A percentile compares a stretch with the other conserved stretches of the same genome.
phyloP scores from a whole-genome alignment of 164 flowering plant species.

The Warburgia ugandensis region DNA sequence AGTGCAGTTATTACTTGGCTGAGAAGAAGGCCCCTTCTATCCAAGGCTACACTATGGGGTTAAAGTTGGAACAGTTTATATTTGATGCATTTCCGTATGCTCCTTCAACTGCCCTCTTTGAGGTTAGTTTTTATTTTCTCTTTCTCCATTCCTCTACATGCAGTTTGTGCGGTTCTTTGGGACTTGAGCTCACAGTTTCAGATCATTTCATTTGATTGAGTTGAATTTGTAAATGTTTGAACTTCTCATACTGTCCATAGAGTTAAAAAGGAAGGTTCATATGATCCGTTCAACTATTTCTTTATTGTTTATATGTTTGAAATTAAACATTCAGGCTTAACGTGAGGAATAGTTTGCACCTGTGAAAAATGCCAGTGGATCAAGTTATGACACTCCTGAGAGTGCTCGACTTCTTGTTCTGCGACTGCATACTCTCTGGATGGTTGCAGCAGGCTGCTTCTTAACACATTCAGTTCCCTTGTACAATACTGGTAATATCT shows the following conservation, averaged over 20 bases:
- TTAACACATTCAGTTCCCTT: slow-evolving; percentile 93
- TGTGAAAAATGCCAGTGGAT: slow-evolving; percentile 89
- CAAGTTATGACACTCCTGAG: slow-evolving; percentile 87
- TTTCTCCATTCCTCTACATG: no score
- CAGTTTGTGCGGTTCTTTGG: no score
- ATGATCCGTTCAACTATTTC: no score
- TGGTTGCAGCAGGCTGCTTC: slow-evolving; percentile 94
- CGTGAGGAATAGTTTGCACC: slow-evolving; percentile 99
- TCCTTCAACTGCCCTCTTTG: slow-evolving; percentile 86
- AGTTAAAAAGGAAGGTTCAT: no score
- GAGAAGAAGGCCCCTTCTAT: slow-evolving; percentile 89
- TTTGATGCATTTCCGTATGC: slow-evolving; percentile 93
- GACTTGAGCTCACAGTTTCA: no score
- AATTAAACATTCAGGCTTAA: slow-evolving; percentile 45
- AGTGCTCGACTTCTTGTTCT: slow-evolving; percentile 85
- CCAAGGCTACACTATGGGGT: slow-evolving; percentile 65
- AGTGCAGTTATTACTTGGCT: slow-evolving; percentile 80
- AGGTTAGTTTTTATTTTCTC: slow-evolving; percentile 51
- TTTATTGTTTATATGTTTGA: no score
- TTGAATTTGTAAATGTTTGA: no score
- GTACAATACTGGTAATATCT: slow-evolving; percentile 65
- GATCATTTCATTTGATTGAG: no score
- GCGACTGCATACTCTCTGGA: slow-evolving; percentile 94
- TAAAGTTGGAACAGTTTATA: slow-evolving; percentile 86
- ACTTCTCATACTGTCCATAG: no score